Conservation (phyloP, 2,329 filamentous ascomycete species). For the Penicillium palitans region DNA sequence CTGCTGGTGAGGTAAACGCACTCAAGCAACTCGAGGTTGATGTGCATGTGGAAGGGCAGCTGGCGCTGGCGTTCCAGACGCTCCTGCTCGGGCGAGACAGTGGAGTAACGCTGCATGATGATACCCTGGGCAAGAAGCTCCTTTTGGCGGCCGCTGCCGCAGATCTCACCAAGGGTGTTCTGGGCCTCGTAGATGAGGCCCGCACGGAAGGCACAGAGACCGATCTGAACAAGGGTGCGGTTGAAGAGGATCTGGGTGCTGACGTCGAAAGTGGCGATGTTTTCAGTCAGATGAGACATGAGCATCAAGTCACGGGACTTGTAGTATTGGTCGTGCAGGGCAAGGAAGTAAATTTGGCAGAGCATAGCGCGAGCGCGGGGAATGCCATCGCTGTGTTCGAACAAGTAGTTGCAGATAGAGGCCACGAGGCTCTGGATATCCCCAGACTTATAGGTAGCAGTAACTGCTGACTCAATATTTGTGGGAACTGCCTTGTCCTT, state of each 20-base stretch:
- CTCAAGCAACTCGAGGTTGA: conserved; percentile 96
- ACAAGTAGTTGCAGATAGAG: conserved; percentile 90
- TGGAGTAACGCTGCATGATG: conserved; percentile 95
- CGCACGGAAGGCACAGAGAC: conserved; percentile 95
- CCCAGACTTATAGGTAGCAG: conserved; percentile 65
- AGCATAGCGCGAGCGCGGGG: conserved; percentile 96
- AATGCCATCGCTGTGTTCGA: conserved; percentile 91
- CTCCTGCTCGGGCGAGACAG: conserved; percentile 97
- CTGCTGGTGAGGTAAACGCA: conserved; percentile 98
- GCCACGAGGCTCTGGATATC: conserved; percentile 76
- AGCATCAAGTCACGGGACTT: conserved; percentile 98
- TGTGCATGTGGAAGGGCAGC: conserved; percentile 99
- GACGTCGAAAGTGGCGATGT: conserved; percentile 93
- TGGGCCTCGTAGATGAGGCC: conserved; percentile 97
- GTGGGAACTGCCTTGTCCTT: conserved; percentile 79
- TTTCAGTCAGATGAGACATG: conserved; percentile 98
- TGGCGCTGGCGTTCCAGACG: conserved; percentile 95
- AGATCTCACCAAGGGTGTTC: conserved; percentile 96
- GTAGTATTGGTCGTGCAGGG: conserved; percentile 97
- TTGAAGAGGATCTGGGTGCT: conserved; percentile 98
- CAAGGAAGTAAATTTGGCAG: conserved; percentile 97
- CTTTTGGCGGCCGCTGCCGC: conserved; percentile 95
- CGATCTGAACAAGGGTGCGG: conserved; percentile 94
- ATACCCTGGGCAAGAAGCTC: conserved; percentile 96
- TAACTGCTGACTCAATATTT: conserved; percentile 73